phyloP scores from a whole-genome alignment of 345 rosid genomes.

The Eucalyptus leucophloia region DNA sequence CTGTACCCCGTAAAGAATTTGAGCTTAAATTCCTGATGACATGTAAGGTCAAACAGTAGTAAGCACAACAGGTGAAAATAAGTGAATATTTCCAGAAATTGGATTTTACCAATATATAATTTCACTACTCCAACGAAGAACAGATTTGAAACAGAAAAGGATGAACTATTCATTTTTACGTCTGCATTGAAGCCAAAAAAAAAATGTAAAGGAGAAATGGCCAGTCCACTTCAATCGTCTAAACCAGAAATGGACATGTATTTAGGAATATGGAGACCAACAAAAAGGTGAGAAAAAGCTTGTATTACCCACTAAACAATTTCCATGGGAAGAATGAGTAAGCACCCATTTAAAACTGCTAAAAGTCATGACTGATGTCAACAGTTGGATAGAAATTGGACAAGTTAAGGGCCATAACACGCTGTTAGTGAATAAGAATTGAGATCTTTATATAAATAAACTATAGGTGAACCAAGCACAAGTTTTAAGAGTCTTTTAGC shows the following conservation, averaged over 20 bases:
- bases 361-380: neutral
- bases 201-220: neutral
- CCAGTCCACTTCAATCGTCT: neutral
- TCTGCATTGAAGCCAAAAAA: neutral
- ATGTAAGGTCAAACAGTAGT: neutral
- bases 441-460: neutral
- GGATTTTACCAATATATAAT: neutral
- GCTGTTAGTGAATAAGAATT: neutral
- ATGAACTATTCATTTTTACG: neutral
- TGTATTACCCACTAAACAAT: neutral
- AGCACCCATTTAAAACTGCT: neutral
- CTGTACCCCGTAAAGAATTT: conserved; percentile 56
- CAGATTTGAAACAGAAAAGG: neutral
- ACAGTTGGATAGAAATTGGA: neutral
- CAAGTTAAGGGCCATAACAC: neutral
- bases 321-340: neutral
- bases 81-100: neutral
- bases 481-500: neutral
- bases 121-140: neutral
- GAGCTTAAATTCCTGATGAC: conserved; percentile 69
- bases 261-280: neutral
- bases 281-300: neutral
- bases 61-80: neutral
- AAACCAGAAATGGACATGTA: neutral
- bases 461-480: neutral